Evolutionary conservation across 1,284 basidiomycete species (phyloP).

Genomic region (Heterobasidion occidentale): DNA sequence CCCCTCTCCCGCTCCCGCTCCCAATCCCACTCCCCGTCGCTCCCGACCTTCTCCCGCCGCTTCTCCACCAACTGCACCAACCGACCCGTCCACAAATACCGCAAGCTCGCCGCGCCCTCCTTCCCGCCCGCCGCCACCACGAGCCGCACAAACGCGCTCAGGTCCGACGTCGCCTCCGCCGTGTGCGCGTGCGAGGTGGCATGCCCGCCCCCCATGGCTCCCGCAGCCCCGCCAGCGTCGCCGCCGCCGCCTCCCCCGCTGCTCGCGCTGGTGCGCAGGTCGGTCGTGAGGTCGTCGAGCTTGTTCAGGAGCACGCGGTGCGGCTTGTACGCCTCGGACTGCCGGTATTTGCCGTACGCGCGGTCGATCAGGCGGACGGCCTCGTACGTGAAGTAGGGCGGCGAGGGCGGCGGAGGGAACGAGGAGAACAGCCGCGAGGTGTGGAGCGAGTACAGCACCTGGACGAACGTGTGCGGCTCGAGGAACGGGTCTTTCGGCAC

Average conservation of each 20-base stretch:
- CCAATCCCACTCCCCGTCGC: constrained; percentile 24
- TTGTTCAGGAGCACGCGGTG: constrained; percentile 50
- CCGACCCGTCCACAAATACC: constrained; percentile 33
- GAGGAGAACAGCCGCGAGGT: constrained; percentile 11
- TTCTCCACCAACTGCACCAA: constrained; percentile 23
- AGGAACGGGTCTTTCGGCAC: constrained; percentile 73
- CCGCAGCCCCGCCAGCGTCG: not conserved
- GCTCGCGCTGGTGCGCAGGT: constrained; percentile 22
- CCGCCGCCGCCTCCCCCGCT: not conserved
- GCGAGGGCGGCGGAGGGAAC: constrained; percentile 8
- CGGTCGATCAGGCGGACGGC: constrained; percentile 39
- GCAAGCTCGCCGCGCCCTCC: constrained; percentile 27
- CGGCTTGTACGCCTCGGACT: constrained; percentile 51
- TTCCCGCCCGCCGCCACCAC: constrained; percentile 23
- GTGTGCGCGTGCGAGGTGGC: constrained; percentile 10
- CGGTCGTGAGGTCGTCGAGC: constrained; percentile 35
- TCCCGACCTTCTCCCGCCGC: constrained; percentile 15
- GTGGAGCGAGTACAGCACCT: constrained; percentile 18
- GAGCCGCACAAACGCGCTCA: constrained; percentile 23
- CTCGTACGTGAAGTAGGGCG: constrained; percentile 34
- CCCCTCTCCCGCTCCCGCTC: constrained; percentile 24
- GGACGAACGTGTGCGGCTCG: constrained; percentile 46
- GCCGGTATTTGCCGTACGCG: constrained; percentile 43
- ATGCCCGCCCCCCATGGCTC: not conserved
- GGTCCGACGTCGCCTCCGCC: constrained; percentile 36